Conservation (phyloP, 768 basidiomycete genomes). For the Suillus sp. region DNA sequence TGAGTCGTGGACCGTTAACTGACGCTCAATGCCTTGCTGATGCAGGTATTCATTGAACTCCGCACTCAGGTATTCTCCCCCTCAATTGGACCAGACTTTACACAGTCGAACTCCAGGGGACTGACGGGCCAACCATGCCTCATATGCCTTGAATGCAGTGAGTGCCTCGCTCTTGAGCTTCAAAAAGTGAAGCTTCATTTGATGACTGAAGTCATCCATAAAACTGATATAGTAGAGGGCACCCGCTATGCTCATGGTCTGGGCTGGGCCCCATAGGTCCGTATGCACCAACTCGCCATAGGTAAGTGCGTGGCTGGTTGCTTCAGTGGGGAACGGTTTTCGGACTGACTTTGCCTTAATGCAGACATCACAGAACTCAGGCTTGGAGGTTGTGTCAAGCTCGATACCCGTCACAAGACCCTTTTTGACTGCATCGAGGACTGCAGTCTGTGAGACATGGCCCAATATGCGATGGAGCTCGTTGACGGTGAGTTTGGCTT, state of each 20-base stretch:
- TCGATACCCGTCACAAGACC: no score
- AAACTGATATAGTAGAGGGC: not conserved
- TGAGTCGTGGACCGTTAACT: conserved; percentile 37
- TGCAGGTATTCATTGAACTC: conserved; percentile 22
- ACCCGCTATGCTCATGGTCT: conserved; percentile 18
- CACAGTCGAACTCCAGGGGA: fast-evolving
- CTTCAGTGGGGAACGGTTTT: conserved; percentile 24
- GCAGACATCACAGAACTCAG: conserved; percentile 28
- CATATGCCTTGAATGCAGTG: no score
- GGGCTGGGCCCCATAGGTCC: conserved; percentile 9
- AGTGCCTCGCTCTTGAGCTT: no score
- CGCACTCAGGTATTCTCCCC: conserved; percentile 31
- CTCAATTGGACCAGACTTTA: conserved; percentile 23
- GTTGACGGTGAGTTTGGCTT: not conserved
- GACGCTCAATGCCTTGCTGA: conserved; percentile 29
- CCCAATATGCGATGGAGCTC: not conserved
- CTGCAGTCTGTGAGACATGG: not conserved
- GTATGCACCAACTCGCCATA: conserved; percentile 13
- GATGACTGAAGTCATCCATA: conserved; percentile 22
- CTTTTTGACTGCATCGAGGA: no score
- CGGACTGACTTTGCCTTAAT: conserved; percentile 27
- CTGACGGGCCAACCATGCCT: conserved; percentile 18
- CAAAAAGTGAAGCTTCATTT: no score
- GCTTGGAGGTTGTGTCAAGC: no score
- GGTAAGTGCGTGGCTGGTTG: not conserved